phyloP scores from a whole-genome alignment of 768 basidiomycete species.

The Agrocybe chaxingu region DNA sequence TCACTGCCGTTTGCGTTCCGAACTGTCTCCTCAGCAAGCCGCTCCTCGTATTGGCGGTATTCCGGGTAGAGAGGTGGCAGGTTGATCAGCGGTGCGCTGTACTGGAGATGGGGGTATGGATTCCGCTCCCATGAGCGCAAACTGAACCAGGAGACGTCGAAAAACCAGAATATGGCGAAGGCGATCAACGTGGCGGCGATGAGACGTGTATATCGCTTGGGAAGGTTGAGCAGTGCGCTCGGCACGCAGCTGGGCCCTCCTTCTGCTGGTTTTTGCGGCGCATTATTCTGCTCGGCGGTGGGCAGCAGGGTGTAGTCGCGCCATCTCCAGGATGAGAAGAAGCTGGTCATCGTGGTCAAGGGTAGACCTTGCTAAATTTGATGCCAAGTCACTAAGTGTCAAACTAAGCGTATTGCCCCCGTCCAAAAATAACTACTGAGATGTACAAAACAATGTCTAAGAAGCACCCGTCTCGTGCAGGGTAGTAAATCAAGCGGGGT shows the following conservation, averaged over 20 bases:
- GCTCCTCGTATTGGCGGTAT: slow-evolving; percentile 17
- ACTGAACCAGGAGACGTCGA: not conserved
- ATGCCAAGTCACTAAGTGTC: not conserved
- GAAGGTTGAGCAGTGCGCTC: not conserved
- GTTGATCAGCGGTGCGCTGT: not conserved
- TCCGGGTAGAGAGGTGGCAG: slow-evolving; percentile 17
- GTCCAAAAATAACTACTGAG: no score
- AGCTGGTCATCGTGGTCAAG: not conserved
- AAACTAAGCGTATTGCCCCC: not conserved
- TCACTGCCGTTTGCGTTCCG: slow-evolving; percentile 22
- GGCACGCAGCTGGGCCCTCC: not conserved
- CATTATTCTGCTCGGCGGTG: not conserved
- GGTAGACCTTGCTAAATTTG: not conserved
- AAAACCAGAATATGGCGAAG: not conserved
- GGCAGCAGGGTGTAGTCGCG: slow-evolving; percentile 1
- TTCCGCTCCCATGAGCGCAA: no score
- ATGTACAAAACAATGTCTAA: no score
- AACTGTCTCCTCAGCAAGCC: slow-evolving; percentile 8
- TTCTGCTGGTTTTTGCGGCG: not conserved
- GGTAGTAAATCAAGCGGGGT: no score
- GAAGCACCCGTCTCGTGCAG: no score
- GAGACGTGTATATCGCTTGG: slow-evolving; percentile 14
- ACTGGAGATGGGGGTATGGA: slow-evolving; percentile 10
- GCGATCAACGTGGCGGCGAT: slow-evolving; percentile 4
- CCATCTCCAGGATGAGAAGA: not conserved